Base-by-base conservation (phyloP, 192 early-diverging fungal genomes). In the Gonapodya sp. region DNA sequence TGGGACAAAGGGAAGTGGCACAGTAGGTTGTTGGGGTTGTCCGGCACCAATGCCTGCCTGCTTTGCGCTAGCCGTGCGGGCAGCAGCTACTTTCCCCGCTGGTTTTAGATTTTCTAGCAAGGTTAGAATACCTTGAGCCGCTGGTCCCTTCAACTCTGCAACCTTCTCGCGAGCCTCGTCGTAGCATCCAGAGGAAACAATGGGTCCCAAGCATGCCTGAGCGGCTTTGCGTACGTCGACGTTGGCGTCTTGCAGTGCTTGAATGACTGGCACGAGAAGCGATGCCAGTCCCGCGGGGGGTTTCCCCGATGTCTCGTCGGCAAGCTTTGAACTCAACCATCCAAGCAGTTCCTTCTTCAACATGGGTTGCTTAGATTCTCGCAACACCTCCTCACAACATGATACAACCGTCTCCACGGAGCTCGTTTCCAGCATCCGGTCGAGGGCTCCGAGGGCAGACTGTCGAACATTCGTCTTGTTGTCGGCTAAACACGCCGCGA, bases 151-250 rank as follows among this genome's bases (percentile, higher is more conserved):
- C 78, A 95, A 86, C 73, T 97, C 96, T n/a, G 82, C 85, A 36
- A 89, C 91, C 74, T 89, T 92, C 2, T 91, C 86, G n/a, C 91
- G 84, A 0, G 98, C 90, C 0, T 85, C 81, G 79, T 93, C 92
- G 73, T 91, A 92, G 0, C 95, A 95, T 2, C 92, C 94, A 81
- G 85, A 90, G 0, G 82, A 82, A 32, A 95, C 91, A 2, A 96
- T 81, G 31, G 89, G 87, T 16, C 86, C 87, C 37, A 99, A 85
- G 36, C 93, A 88, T 0, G 86, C 83, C 73, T 94, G 92, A 0
- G 95, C 95, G 14, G 89, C 87, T 82, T 97, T 97, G 64, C 98
- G 93, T 18, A 98, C 96, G 18, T 97, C 96, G 0, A 87, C 86
- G 79, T 92, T 95, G 35, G 93, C 92, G 83, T 99, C 98, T 83